A percentile compares a stretch with the other conserved stretches of the same genome.
Conservation (phyloP, 2,329 filamentous ascomycete species). For the Ploettnerulaceae sp. region DNA sequence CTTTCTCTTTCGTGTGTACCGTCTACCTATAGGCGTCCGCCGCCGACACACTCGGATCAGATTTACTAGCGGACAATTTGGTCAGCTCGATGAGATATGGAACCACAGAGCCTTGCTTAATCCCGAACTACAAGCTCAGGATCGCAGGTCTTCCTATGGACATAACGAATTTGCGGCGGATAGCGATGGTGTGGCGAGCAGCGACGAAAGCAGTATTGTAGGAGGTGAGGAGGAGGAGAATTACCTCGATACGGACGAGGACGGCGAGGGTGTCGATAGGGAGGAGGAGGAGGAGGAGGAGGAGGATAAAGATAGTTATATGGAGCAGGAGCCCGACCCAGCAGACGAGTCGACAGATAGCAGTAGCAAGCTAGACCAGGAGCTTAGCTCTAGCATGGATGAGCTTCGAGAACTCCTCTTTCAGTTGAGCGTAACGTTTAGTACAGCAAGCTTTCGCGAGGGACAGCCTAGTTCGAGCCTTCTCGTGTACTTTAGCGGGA, state of each 20-base stretch:
- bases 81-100: too few relatives aligned
- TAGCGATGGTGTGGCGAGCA: neutral
- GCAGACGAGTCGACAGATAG: neutral
- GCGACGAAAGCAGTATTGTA: neutral
- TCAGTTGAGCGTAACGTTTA: constrained; percentile 11
- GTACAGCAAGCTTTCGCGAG: constrained; percentile 35
- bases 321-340: neutral
- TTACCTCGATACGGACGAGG: neutral
- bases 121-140: too few relatives aligned
- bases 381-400: constrained; percentile 2
- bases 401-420: constrained; percentile 10
- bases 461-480: constrained; percentile 31
- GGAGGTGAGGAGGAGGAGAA: constrained; percentile 2
- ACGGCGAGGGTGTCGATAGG: neutral
- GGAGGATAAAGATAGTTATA: constrained; percentile 2
- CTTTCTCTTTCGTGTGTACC: too few relatives aligned
- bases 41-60: too few relatives aligned
- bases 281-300: constrained; percentile 7
- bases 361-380: constrained; percentile 4
- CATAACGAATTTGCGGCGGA: too few relatives aligned
- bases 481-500: neutral
- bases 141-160: too few relatives aligned
- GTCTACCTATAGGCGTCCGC: too few relatives aligned
- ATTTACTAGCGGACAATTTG: too few relatives aligned
- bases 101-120: neutral